Evolutionary conservation across 371 early-diverging fungal genomes (phyloP).

Genomic region (Mortierella sp.): DNA sequence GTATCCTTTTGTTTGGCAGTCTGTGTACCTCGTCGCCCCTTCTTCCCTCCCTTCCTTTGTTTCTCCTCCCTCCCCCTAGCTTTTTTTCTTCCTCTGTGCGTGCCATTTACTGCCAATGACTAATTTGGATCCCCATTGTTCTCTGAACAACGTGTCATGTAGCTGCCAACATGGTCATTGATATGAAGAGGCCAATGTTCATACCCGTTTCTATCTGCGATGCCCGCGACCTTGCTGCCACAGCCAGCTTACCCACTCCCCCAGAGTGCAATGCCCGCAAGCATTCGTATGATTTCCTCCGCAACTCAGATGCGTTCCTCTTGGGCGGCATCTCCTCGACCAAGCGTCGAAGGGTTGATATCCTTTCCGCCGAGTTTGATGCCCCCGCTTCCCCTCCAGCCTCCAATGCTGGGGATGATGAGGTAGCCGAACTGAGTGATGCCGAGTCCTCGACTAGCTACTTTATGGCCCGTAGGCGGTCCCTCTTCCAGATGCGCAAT

Average conservation of each 20-base stretch:
- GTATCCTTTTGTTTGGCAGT: constrained; percentile 7
- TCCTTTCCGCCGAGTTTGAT: constrained; percentile 31
- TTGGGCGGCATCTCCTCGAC: constrained; percentile 47
- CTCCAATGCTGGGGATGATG: constrained; percentile 57
- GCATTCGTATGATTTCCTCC: constrained; percentile 56
- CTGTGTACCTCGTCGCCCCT: not conserved
- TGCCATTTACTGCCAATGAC: not conserved
- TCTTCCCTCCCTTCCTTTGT: not conserved
- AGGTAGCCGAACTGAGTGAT: constrained; percentile 48
- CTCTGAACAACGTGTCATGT: constrained; percentile 17
- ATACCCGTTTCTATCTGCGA: constrained; percentile 59
- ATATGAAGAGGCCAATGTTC: constrained; percentile 60
- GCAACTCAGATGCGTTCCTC: constrained; percentile 52
- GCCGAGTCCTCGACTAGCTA: constrained; percentile 39
- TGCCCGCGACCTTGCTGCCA: constrained; percentile 47
- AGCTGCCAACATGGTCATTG: constrained; percentile 40
- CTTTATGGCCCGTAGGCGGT: constrained; percentile 30
- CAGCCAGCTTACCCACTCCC: constrained; percentile 51
- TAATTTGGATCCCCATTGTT: constrained; percentile 6
- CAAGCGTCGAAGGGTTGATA: constrained; percentile 54
- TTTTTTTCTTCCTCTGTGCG: not conserved
- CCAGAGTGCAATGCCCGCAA: constrained; percentile 56
- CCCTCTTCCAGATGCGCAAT: constrained; percentile 48
- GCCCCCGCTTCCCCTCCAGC: constrained; percentile 56
- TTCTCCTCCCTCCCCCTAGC: not conserved